Evolutionary conservation across 2,329 filamentous ascomycete species (phyloP), one percentile per base, ranked within the genome.

Genomic region (Decorospora gaudefroyi): DNA sequence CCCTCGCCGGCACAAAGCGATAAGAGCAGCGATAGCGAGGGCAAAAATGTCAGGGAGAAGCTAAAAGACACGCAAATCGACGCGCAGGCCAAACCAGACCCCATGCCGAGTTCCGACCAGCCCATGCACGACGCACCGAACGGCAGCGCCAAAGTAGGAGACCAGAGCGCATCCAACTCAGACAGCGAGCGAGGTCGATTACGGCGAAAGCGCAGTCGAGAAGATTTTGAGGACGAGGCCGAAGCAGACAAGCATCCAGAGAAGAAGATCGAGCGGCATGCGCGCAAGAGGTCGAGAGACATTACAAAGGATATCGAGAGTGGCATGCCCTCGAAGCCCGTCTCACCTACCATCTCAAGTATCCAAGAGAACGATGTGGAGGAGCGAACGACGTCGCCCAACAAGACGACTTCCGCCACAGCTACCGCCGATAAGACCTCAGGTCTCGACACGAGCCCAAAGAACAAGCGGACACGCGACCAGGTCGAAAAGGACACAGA

Each of bases 11-110:
- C 65, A 25, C 63, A 55, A 25, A 72, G 68, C 45, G 75, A 77
- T 50, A 70, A 56, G 46, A 68, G 66, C 53, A 67, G 67, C 43
- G 74, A 76, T 28, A 71, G 69, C 46, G 76, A 77, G 48, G 81
- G 84, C 63, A 77, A 76, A 47, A 80, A 80, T 6, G 78, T 83
- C 25, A 73, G 82, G 45, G 78, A 84, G 62, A 80, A 83, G 67
- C 70, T 85, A 40, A 78, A 82, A 65, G 78, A 84, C 57, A 82
- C 82, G 3, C 75, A 78, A n/a, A 82, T 85, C 42, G 77, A 76
- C 26, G 69, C 74, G 38, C 57, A 61, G 30, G 30, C 55, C 30
- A 49, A 51, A 12, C 53, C 57, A 11, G 55, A 65, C 23, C 42
- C 53, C 38, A 39, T 39, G 12, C 41, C 51, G 26, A 35, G 27